These are phyloP conservation scores for Musa balbisiana DNA, from an alignment of 202 grass and related monocot species.

Conservation along the genomic window DNA sequence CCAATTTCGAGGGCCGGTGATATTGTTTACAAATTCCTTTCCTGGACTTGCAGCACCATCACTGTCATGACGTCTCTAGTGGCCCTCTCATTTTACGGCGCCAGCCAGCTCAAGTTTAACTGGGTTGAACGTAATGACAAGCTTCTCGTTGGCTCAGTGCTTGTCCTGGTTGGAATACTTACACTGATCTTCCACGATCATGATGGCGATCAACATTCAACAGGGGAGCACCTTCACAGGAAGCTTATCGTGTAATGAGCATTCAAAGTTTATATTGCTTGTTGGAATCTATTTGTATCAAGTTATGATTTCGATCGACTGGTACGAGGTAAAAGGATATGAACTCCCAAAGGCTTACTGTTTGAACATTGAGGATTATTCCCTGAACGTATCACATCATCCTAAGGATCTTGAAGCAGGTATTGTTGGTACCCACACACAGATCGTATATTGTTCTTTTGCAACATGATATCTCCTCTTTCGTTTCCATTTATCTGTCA, in stretches of 20 bases:
- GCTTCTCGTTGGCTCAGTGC: slow-evolving; percentile 74
- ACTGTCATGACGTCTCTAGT: slow-evolving; percentile 97
- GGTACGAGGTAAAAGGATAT: too few relatives aligned
- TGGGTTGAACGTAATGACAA: slow-evolving; percentile 96
- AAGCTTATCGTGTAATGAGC: slow-evolving; percentile 48
- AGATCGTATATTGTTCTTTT: too few relatives aligned
- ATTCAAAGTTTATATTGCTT: background rate
- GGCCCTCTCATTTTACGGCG: slow-evolving; percentile 83
- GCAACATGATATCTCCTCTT: too few relatives aligned
- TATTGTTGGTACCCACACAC: too few relatives aligned
- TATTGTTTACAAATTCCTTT: background rate
- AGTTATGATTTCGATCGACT: background rate
- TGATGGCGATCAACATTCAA: slow-evolving; percentile 47
- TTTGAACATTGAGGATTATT: too few relatives aligned
- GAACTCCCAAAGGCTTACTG: too few relatives aligned
- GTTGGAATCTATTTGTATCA: background rate
- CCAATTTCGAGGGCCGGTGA: too few relatives aligned
- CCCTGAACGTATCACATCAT: too few relatives aligned
- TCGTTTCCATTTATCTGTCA: too few relatives aligned
- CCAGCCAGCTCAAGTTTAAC: slow-evolving; percentile 93
- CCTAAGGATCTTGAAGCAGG: too few relatives aligned
- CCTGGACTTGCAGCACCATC: slow-evolving; percentile 52
- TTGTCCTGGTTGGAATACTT: slow-evolving; percentile 69
- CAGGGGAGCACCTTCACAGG: slow-evolving; percentile 46
- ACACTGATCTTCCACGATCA: slow-evolving; percentile 86